Evolutionary conservation across 2,329 filamentous ascomycete species (phyloP), one percentile per base, ranked within the genome.

Genomic region (Xylaria sp.): DNA sequence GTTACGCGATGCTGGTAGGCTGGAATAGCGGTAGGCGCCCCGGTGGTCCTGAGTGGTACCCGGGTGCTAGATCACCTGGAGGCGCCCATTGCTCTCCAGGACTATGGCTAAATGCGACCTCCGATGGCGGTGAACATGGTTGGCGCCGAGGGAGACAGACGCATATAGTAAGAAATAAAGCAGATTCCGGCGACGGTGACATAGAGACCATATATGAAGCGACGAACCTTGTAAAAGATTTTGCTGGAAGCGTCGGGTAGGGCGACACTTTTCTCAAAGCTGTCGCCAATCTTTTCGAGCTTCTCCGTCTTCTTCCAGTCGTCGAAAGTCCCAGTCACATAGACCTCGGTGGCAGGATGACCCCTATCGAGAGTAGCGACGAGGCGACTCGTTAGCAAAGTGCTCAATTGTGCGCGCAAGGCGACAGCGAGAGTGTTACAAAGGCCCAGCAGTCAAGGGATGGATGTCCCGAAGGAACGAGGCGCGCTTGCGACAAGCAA

Each of bases 281-380:
- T 75, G 70, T 89, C 84, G 77, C 87, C 91, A 45, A 89, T 85
- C 82, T 93, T 93, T 54, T 94, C 89, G 65, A 99, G 87, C 83
- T 92, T 88, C 79, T 95, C 88, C 63, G 89, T 93, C 85, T 96
- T 95, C 73, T 87, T 86, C 96, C 96, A 99, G 82, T 93, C 87
- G 82, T 98, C 95, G 78, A 98, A 98, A 70, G 92, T 95, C 78
- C 96, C 96, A 45, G 95, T 98, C 74, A 98, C 96, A 81, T 91
- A 95, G 79, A 98, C 95, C 78, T 96, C 92, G 73, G 90, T 86
- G 78, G 92, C 94, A 74, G 89, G 84, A 79, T 96, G 90, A 77
- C 91, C 89, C 95, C 95, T 97, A 81, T 73, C 76, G 69, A 73
- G 68, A 50, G 38, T 17, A 39, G 56, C 56, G 39, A 59, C 27